A percentile compares a stretch with the other conserved stretches of the same genome.
Conservation (phyloP, 1,284 basidiomycete species). For the Austropuccinia psidii region DNA sequence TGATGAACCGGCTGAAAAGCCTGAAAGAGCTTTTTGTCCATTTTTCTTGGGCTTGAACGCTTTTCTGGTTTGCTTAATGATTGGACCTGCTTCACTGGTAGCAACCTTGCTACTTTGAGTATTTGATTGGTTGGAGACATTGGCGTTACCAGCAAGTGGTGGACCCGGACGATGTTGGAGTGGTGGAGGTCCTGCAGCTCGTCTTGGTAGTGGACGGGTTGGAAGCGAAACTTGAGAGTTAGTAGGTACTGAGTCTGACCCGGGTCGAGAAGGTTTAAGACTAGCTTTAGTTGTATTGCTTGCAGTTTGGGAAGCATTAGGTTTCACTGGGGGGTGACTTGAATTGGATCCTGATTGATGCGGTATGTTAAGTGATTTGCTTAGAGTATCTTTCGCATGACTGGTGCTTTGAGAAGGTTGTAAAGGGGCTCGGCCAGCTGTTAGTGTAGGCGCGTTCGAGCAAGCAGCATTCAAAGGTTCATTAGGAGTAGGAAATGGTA, state of each 20-base stretch:
- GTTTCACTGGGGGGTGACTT: background rate
- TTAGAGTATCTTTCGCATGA: background rate
- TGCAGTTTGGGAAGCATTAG: background rate
- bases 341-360: background rate
- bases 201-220: slow-evolving; percentile 4
- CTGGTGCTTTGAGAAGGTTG: slow-evolving; percentile 4
- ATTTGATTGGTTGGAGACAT: slow-evolving; percentile 17
- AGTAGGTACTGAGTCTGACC: background rate
- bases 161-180: background rate
- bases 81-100: background rate
- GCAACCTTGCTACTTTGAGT: background rate
- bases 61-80: background rate
- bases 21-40: background rate
- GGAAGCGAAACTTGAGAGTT: slow-evolving; percentile 3
- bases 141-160: background rate
- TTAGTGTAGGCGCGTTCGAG: background rate
- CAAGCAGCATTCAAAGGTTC: background rate
- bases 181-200: background rate
- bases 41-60: slow-evolving; percentile 20
- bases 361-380: background rate
- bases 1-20: background rate
- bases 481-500: background rate
- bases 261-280: slow-evolving; percentile 10
- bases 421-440: slow-evolving; percentile 9
- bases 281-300: background rate